These are phyloP conservation scores for Rhodotorula sp. DNA, from an alignment of 1,284 basidiomycete species.

Conservation along the genomic window DNA sequence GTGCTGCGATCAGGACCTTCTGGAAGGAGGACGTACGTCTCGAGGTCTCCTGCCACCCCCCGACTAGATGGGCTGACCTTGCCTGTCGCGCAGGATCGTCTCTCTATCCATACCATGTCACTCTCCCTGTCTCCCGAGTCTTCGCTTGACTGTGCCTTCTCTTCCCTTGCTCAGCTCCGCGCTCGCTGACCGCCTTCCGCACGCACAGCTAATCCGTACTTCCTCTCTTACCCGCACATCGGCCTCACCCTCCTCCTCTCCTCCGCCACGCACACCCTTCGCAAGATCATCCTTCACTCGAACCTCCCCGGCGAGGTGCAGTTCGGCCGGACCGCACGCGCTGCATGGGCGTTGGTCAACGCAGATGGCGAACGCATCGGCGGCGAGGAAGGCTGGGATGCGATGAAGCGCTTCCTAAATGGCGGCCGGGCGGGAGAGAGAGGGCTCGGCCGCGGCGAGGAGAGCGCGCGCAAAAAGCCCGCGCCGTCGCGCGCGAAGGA, in stretches of 20 bases:
- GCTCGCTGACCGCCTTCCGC: not conserved
- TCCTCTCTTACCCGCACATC: conserved; percentile 46
- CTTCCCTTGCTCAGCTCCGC: not conserved
- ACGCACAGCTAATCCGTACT: conserved; percentile 44
- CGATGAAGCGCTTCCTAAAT: not conserved
- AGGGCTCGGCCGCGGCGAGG: not conserved
- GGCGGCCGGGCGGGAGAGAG: not conserved
- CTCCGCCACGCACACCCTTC: conserved; percentile 30
- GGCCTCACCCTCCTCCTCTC: conserved; percentile 46
- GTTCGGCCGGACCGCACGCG: conserved; percentile 45
- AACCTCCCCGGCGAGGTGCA: conserved; percentile 47
- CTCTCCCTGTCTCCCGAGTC: not conserved
- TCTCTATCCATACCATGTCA: conserved; percentile 39
- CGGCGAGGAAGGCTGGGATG: not conserved
- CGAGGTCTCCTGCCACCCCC: not conserved
- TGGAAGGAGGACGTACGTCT: conserved; percentile 48
- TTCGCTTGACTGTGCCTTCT: not conserved
- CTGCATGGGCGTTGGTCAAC: conserved; percentile 29
- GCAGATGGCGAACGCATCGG: not conserved
- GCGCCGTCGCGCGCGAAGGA: not conserved
- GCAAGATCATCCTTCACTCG: conserved; percentile 46
- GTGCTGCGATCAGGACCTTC: conserved; percentile 43
- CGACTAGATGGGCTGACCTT: not conserved
- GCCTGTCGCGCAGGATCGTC: conserved; percentile 38
- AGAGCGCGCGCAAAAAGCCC: not conserved